A percentile compares a stretch with the other conserved stretches of the same genome.
These are phyloP conservation scores for Sporisorium sorghi DNA, from an alignment of 1,284 basidiomycete genomes.

Conservation along the genomic window DNA sequence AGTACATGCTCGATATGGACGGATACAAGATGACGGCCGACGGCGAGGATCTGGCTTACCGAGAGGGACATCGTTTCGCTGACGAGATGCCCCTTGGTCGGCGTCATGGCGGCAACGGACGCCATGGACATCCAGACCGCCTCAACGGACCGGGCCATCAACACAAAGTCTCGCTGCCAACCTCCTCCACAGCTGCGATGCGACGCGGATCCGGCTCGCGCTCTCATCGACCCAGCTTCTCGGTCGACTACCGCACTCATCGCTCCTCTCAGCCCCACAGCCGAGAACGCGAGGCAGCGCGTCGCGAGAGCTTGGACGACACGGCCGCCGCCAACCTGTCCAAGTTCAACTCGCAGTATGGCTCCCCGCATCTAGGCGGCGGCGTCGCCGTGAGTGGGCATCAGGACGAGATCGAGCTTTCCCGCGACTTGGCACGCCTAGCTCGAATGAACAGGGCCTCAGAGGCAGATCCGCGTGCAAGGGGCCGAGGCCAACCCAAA, in stretches of 20 bases:
- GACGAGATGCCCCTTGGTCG: slow-evolving; percentile 63
- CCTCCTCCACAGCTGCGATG: slow-evolving; percentile 32
- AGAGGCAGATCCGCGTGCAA: slow-evolving; percentile 8
- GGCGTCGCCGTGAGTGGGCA: slow-evolving; percentile 11
- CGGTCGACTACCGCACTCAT: slow-evolving; percentile 34
- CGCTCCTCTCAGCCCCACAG: slow-evolving; percentile 14
- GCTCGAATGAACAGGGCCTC: slow-evolving; percentile 42
- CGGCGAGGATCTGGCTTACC: slow-evolving; percentile 60
- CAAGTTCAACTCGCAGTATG: slow-evolving; percentile 20
- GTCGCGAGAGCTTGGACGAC: slow-evolving; percentile 41
- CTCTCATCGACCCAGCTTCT: slow-evolving; percentile 44
- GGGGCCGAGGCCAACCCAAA: slow-evolving; percentile 21
- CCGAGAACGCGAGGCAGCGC: slow-evolving; percentile 17
- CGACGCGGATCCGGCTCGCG: slow-evolving; percentile 31
- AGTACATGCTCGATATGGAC: slow-evolving; percentile 68
- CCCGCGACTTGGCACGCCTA: slow-evolving; percentile 39
- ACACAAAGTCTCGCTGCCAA: slow-evolving; percentile 43
- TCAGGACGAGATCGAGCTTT: slow-evolving; percentile 45
- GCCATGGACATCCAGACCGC: slow-evolving; percentile 38
- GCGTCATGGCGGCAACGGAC: slow-evolving; percentile 63
- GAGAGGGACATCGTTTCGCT: slow-evolving; percentile 63
- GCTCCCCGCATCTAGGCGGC: slow-evolving; percentile 14
- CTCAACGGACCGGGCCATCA: slow-evolving; percentile 38
- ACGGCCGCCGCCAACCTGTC: slow-evolving; percentile 20
- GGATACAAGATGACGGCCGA: slow-evolving; percentile 68